A percentile compares a stretch with the other conserved stretches of the same genome.
These are phyloP conservation scores for Ocimum tenuiflorum DNA, from an alignment of 257 asterid genomes.

Conservation along the genomic window DNA sequence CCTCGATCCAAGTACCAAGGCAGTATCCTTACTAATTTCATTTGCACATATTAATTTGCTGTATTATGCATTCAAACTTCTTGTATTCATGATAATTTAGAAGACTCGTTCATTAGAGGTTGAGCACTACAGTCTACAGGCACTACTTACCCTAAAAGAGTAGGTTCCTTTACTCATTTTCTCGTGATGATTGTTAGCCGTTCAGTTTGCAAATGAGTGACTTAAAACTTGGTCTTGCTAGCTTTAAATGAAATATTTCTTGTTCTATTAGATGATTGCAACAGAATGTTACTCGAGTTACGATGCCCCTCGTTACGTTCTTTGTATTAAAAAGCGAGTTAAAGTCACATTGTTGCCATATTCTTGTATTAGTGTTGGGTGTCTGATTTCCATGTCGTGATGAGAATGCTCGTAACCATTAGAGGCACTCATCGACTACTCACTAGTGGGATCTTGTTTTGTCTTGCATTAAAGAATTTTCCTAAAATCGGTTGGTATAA, in stretches of 20 bases:
- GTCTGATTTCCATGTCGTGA: background rate
- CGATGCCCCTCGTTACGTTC: background rate
- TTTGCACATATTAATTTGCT: conserved; percentile 5
- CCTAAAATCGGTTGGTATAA: background rate
- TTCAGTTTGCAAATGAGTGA: background rate
- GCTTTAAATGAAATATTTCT: background rate
- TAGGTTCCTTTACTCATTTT: background rate
- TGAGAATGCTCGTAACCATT: background rate
- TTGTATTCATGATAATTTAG: background rate
- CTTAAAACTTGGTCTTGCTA: background rate
- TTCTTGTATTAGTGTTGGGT: background rate
- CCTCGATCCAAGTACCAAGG: conserved; percentile 98
- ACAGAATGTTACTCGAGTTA: background rate
- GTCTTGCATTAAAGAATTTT: background rate
- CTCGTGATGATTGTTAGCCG: background rate
- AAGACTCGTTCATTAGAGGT: background rate
- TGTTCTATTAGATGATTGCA: background rate
- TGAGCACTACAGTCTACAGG: background rate
- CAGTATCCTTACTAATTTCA: conserved; percentile 68
- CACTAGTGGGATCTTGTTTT: background rate
- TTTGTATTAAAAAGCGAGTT: background rate
- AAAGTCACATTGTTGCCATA: background rate
- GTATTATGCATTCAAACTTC: background rate
- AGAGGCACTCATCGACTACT: background rate
- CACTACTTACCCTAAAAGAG: background rate